These are phyloP conservation scores for Citrus reticulata DNA, from an alignment of 345 rosid genomes.

Conservation along the genomic window DNA sequence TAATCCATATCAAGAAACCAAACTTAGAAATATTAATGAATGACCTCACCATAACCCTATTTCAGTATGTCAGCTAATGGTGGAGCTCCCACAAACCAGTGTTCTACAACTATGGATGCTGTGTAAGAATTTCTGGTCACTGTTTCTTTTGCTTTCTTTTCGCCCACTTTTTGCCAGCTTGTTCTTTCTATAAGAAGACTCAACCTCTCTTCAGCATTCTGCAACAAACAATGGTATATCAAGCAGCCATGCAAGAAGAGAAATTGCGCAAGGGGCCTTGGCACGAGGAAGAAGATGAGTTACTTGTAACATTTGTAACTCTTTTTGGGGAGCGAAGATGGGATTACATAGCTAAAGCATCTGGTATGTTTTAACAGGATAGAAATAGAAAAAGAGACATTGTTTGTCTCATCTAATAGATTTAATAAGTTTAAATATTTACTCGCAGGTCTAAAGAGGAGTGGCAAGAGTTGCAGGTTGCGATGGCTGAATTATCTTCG, in stretches of 20 bases:
- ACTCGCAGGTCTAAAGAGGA: conserved; percentile 54
- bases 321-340: conserved; percentile 57
- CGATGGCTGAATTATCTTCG: conserved; percentile 72
- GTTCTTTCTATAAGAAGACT: conserved; percentile 12
- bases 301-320: conserved; percentile 36
- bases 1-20: neutral
- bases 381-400: neutral
- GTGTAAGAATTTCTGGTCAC: conserved; percentile 39
- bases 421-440: neutral
- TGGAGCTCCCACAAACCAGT: conserved; percentile 40
- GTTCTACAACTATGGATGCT: conserved; percentile 33
- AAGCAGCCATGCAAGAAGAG: conserved; percentile 25
- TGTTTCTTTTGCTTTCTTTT: conserved; percentile 7
- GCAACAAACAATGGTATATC: neutral
- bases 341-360: conserved; percentile 59
- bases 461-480: conserved; percentile 74
- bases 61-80: conserved; percentile 22
- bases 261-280: conserved; percentile 55
- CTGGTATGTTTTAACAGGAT: conserved; percentile 31
- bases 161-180: conserved; percentile 16
- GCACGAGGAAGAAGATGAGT: conserved; percentile 61
- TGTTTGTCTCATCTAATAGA: neutral
- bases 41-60: conserved; percentile 32
- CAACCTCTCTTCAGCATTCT: neutral
- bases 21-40: neutral